Conservation (phyloP, 2,329 filamentous ascomycete genomes). For the Orbilia quercus region DNA sequence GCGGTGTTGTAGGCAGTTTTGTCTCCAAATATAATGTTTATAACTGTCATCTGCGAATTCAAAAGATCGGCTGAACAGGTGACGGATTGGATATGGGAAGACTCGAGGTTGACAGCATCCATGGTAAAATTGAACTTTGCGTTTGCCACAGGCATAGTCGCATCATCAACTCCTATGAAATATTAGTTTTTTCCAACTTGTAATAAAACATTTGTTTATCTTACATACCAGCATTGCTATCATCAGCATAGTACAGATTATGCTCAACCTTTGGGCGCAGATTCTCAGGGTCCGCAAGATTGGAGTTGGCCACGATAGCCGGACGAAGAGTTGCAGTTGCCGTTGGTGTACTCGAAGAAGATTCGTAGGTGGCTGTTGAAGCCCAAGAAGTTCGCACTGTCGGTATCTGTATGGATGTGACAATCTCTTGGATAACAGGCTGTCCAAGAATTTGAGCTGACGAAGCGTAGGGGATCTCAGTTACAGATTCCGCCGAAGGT, state of each 20-base stretch:
- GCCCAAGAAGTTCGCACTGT: constrained; percentile 37
- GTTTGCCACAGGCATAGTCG: constrained; percentile 39
- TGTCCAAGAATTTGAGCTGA: constrained; percentile 41
- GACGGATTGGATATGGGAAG: constrained; percentile 47
- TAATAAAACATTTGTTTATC: background rate
- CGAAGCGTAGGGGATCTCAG: constrained; percentile 20
- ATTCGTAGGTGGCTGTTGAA: constrained; percentile 18
- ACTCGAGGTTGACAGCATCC: constrained; percentile 42
- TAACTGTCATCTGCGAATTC: constrained; percentile 7
- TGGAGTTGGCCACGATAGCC: constrained; percentile 33
- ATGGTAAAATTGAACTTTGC: constrained; percentile 49
- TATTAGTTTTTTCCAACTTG: constrained; percentile 3
- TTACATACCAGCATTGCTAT: constrained; percentile 42
- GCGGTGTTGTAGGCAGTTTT: constrained; percentile 37
- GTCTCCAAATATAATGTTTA: constrained; percentile 46
- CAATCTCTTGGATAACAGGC: constrained; percentile 20
- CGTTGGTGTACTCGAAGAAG: constrained; percentile 8
- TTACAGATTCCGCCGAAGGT: background rate
- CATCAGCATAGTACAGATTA: constrained; percentile 37
- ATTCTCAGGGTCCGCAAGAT: constrained; percentile 41
- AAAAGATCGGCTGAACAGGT: constrained; percentile 30
- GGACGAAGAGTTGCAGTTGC: constrained; percentile 42
- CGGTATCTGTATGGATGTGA: constrained; percentile 36
- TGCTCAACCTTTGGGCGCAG: constrained; percentile 39
- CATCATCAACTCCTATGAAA: constrained; percentile 24